Evolutionary conservation across 805 yeast genomes (phyloP), one percentile per base, ranked within the genome.

Genomic region (Kuraishia molischiana): DNA sequence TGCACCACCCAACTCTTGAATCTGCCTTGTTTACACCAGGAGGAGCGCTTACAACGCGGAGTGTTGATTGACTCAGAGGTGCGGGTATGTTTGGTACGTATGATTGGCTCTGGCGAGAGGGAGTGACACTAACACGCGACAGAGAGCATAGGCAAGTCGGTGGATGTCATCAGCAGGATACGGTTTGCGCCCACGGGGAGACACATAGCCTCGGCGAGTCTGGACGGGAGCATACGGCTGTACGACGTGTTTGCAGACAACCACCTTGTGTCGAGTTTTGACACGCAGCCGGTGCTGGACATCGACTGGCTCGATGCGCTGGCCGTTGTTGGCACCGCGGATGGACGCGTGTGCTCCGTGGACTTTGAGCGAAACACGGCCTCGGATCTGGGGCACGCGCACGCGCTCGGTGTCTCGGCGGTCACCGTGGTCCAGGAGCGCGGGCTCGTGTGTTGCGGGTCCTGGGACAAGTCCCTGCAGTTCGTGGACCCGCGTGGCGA

Each of bases 381-480:
- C 29, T 22, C 38, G 11, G 34, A 44, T 0, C 35, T 59, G 1
- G 61, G 61, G 6, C 44, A 48, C 11, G 46, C 36, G 10, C 77
- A 73, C 38, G 40, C 44, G 3, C 44, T 53, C 20, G 74, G 79
- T 8, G 49, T 77, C 36, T 60, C 63, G 45, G 47, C 53, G 47
- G 49, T 55, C 36, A 44, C 47, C 21, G 29, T 51, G 42, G 50
- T 62, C 40, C 36, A 47, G 9, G 35, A 40, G 29, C 47, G 58
- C 5, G 50, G 60, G 14, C 43, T 58, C 1, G 38, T 80, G 2
- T 54, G 77, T 1, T 62, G 77, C 2, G 81, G 81, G 1, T 72
- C 85, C 0, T 79, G 86, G 78, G 81, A 77, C 50, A 73, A 72
- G 3, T 41, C 62, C 1, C 37, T 82, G 6, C 69, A 62, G 39